Evolutionary conservation across 2,329 filamentous ascomycete species (phyloP), one percentile per base, ranked within the genome.

Genomic region (Dactylellina sp.): DNA sequence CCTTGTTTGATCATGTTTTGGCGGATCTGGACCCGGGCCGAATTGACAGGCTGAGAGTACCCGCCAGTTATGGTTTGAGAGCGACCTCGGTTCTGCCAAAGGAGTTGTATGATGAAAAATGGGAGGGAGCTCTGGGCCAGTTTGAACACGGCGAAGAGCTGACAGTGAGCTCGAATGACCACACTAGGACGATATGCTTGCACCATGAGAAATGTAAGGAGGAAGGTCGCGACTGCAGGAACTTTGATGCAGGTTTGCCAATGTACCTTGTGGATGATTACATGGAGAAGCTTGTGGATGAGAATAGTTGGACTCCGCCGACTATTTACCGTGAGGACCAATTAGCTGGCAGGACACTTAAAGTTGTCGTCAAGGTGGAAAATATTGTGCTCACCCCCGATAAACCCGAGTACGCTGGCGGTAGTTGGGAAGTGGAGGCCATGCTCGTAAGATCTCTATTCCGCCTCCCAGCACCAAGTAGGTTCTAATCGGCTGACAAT

Each of bases 341-440:
- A 24, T 80, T 80, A 68, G 75, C 78, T 6, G 77, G 82, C 0
- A 78, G 79, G 3, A 84, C 85, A 1, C 77, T 90, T 2, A 88
- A 91, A 76, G 79, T 90, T 37, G 87, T 90, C 55, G 84, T 89
- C 32, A 89, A 89, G 77, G 81, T 91, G 75, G 84, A 86, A 0
- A 85, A 83, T 37, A 85, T 89, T 56, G 82, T 88, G 44, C 81
- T 89, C 0, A 86, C 84, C 0, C 88, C 88, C 0, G 85, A 86
- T 16, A 84, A 86, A 1, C 85, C 88, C 0, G 77, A 78, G 0
- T 89, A 87, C 75, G 79, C 80, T 0, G 85, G 84, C 14, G 86
- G 86, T 0, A 80, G 80, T 0, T 88, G 86, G 84, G 86, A 88
- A 75, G 77, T 86, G 1, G 86, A 88, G 75, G 86, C 86, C 16